phyloP scores from a whole-genome alignment of 306 rosid genomes.

The Malus orientalis region DNA sequence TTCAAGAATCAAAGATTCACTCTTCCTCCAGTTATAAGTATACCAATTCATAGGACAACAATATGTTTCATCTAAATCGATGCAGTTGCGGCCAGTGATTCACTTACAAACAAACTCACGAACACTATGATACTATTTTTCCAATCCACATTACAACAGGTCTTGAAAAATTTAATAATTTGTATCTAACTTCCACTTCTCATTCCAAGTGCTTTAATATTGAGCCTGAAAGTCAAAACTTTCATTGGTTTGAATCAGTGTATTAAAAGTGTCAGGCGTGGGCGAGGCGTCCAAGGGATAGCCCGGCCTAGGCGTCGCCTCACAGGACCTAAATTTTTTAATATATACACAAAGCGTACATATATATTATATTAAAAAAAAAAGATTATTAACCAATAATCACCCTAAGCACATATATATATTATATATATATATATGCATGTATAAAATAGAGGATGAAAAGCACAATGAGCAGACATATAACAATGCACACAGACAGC shows the following conservation, averaged over 20 bases:
- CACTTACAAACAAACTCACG: background rate
- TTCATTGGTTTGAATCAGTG: background rate
- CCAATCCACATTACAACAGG: background rate
- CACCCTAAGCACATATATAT: too few species aligned
- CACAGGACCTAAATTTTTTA: too few species aligned
- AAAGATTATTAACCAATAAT: too few species aligned
- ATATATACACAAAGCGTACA: too few species aligned
- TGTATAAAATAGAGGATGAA: too few species aligned
- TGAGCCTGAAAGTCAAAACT: conserved; percentile 4
- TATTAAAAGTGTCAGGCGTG: too few species aligned
- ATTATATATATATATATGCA: too few species aligned
- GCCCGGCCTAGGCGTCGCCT: too few species aligned
- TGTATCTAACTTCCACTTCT: background rate
- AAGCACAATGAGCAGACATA: too few species aligned
- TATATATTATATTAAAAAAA: too few species aligned
- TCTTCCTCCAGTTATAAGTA: background rate
- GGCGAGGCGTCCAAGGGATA: too few species aligned
- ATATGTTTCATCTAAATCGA: background rate
- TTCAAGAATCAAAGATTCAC: background rate
- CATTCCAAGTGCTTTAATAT: background rate
- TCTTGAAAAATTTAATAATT: background rate
- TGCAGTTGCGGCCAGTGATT: background rate
- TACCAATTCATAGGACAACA: background rate
- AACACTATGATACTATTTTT: background rate
- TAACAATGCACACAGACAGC: too few species aligned